Evolutionary conservation across 2,329 filamentous ascomycete genomes (phyloP).

Genomic region (Penicillium sp.): DNA sequence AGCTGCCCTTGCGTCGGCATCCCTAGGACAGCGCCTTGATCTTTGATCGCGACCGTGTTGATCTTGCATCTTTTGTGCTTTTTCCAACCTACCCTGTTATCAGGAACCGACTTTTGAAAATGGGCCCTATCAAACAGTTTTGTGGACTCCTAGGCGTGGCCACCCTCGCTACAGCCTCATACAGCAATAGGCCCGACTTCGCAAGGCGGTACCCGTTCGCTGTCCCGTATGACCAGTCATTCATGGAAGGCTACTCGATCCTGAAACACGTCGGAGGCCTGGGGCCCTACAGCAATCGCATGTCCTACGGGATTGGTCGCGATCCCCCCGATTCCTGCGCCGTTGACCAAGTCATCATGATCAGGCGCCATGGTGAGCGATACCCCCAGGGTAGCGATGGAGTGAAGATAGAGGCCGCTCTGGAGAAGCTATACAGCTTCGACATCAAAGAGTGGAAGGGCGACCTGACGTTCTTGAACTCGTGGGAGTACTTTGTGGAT

Average conservation of each 20-base stretch:
- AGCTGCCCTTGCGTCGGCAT: not conserved
- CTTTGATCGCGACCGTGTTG: not conserved
- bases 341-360: constrained; percentile 20
- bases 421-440: constrained; percentile 18
- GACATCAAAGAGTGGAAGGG: constrained; percentile 12
- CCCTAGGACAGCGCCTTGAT: not conserved
- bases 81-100: not conserved
- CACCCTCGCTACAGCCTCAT: not conserved
- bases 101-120: not conserved
- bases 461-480: constrained; percentile 22
- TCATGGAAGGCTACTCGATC: constrained; percentile 21
- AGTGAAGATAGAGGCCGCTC: constrained; percentile 9
- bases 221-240: constrained; percentile 5
- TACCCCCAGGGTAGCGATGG: constrained; percentile 18
- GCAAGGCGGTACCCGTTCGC: not conserved
- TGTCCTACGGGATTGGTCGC: constrained; percentile 21
- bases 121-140: not conserved
- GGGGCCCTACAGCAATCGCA: constrained; percentile 21
- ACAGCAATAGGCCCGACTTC: not conserved
- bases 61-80: not conserved
- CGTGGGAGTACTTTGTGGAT: constrained; percentile 26
- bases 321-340: constrained; percentile 21
- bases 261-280: constrained; percentile 23
- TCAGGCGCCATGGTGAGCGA: constrained; percentile 25
- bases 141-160: not conserved